phyloP scores from a whole-genome alignment of 306 rosid species.

The Fragaria ananassa region DNA sequence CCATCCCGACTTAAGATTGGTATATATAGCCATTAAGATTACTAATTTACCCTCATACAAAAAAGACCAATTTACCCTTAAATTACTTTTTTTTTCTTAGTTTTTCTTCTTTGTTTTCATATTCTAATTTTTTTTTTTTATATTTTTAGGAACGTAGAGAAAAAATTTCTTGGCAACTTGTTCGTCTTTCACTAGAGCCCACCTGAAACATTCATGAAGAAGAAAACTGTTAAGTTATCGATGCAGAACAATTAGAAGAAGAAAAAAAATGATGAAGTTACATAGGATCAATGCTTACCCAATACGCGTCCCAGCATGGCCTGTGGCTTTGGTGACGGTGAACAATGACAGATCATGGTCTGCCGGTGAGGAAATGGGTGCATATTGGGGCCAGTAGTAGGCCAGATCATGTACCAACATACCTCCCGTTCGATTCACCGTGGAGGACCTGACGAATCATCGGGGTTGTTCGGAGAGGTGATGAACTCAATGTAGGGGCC shows the following conservation, averaged over 20 bases:
- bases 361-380: constrained; percentile 56
- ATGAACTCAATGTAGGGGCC: constrained; percentile 80
- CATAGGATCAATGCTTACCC: constrained; percentile 46
- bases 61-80: too few relatives aligned
- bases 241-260: background rate
- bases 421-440: constrained; percentile 57
- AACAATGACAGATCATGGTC: constrained; percentile 68
- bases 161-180: constrained; percentile 47
- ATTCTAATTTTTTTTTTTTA: too few relatives aligned
- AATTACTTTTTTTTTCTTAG: too few relatives aligned
- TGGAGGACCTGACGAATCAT: constrained; percentile 47
- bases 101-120: too few relatives aligned
- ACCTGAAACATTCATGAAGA: constrained; percentile 32
- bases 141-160: too few relatives aligned
- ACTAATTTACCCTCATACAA: too few relatives aligned
- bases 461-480: constrained; percentile 93
- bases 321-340: constrained; percentile 78
- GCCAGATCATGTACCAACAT: constrained; percentile 68
- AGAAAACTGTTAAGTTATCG: background rate
- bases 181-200: constrained; percentile 79
- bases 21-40: too few relatives aligned
- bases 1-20: too few relatives aligned
- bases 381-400: constrained; percentile 92
- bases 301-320: constrained; percentile 84
- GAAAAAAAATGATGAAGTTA: background rate